Evolutionary conservation across 768 basidiomycete species (phyloP), one percentile per base, ranked within the genome.

Genomic region (Auriscalpium microsporum): DNA sequence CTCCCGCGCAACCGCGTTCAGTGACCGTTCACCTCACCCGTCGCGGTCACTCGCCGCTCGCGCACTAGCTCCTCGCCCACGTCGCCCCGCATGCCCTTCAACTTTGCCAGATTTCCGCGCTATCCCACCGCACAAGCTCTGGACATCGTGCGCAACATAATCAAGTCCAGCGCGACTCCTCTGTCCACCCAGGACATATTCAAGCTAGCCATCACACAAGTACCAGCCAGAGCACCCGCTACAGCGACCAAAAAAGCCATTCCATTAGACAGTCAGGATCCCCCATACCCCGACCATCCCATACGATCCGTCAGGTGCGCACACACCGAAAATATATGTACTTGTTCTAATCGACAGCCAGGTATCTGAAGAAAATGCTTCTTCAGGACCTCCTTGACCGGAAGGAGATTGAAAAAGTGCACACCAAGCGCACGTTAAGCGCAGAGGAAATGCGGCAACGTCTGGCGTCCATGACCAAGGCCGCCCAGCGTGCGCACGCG

Each of bases 271-370:
- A n/a, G 48, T 14, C 54, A n/a, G 23, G 45, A 53, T 14, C 75
- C 78, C 14, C 73, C 77, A 4, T 64, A 72, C 50, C 65, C 73
- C 0, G 70, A 73, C 9, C 76, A 83, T 58, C 73, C 75, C 8
- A 67, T 86, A 48, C 75, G 78, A 17, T 86, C 85, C 13, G 69
- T 82, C 53, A 70, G 64, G 84, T 80, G 54, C 47, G 73, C 69
- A 10, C 17, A 19, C 16, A 13, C 16, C 17, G 37, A 45, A 47
- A 9, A 16, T 44, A 14, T 17, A n/a, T 17, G 13, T 45, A 19
- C 37, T 48, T 34, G 4, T 21, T 4, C 46, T 38, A 40, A 47
- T 21, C 17, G 8, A 36, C 46, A n/a, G 10, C n/a, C 50, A 84
- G 83, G 28, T 84, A 80, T 62, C 66, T 87, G 42, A 86, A 84